Evolutionary conservation across 2,329 filamentous ascomycete species (phyloP).

Genomic region (Zalaria obscura): DNA sequence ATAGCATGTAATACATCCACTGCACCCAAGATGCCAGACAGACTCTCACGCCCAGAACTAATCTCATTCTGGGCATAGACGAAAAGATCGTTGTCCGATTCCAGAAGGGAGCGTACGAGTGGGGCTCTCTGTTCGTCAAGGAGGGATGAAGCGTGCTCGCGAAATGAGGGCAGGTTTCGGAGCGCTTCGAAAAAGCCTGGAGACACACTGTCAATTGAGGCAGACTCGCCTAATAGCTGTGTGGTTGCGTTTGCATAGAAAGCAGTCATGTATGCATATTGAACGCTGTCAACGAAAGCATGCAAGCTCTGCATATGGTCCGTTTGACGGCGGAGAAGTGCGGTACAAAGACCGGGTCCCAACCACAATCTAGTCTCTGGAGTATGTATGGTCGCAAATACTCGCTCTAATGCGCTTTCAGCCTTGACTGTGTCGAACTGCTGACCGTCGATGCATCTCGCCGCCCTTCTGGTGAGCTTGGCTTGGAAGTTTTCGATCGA

Average conservation of each 20-base stretch:
- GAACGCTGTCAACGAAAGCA: slow-evolving; percentile 52
- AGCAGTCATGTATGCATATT: slow-evolving; percentile 78
- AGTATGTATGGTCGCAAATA: slow-evolving; percentile 54
- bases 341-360: slow-evolving; percentile 47
- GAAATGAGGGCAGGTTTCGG: slow-evolving; percentile 20
- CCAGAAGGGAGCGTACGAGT: slow-evolving; percentile 40
- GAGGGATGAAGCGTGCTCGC: slow-evolving; percentile 19
- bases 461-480: slow-evolving; percentile 53
- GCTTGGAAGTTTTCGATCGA: slow-evolving; percentile 69
- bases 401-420: slow-evolving; percentile 54
- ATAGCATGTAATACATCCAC: slow-evolving; percentile 20
- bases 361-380: slow-evolving; percentile 44
- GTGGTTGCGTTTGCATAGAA: slow-evolving; percentile 57
- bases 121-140: slow-evolving; percentile 17
- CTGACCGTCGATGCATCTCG: slow-evolving; percentile 51
- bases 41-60: slow-evolving; percentile 12
- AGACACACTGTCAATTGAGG: too few relatives aligned
- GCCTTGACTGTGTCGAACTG: slow-evolving; percentile 69
- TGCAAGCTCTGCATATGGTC: slow-evolving; percentile 67
- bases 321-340: slow-evolving; percentile 55
- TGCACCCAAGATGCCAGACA: slow-evolving; percentile 24
- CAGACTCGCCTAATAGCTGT: too few relatives aligned
- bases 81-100: slow-evolving; percentile 45
- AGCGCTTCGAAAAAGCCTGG: slow-evolving; percentile 40
- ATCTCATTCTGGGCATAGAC: slow-evolving; percentile 23